Base-by-base conservation (phyloP, 2,329 filamentous ascomycete species). In the Trichophyton mentagrophytes region DNA sequence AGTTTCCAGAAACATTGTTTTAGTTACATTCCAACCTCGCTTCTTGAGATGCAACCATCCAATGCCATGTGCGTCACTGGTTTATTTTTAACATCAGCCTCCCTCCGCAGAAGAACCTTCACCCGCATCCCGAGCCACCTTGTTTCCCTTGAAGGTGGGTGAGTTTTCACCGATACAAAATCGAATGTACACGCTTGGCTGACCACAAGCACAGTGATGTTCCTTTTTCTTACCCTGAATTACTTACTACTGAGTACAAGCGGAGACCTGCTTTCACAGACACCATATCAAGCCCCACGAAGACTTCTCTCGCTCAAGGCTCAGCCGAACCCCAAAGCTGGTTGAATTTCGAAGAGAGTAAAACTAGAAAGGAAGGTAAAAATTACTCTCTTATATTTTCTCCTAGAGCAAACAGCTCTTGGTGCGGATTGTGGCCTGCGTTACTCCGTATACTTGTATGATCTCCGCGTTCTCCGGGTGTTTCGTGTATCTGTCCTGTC, bases 381-480 rank as follows among this genome's bases (percentile, higher is more conserved):
- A 1, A 17, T 25, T 11, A 5, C 42, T 25, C 7, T 25, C 20
- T 47, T 47, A 9, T 47, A 9, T 25, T 47, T 46, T n/a, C 15
- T 47, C 7, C 7, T 9, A 17, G 25, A 47, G 20, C 6, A 47
- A 13, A 3, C 44, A 47, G 17, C 44, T 30, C 27, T 30, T 8
- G 20, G 20, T 13, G 17, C 7, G n/a, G 44, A 44, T 44, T 44
- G 40, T 15, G 6, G 40, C 15, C 40, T 7, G 40, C 4, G 4
- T n/a, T 44, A 7, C 27, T 7, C 27, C 27, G 6, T 30, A 44
- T n/a, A 17, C 1, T 33, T 33, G 27, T 7, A 53, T 53, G 22
- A 53, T 53, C 49, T 53, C 49, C 49, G 49, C 49, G 49, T 53
- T 53, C 49, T 53, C 49, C 49, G 49, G 22, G 46, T 53, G 49